Base-by-base conservation (phyloP, 768 basidiomycete genomes). In the Agrocybe pediades region DNA sequence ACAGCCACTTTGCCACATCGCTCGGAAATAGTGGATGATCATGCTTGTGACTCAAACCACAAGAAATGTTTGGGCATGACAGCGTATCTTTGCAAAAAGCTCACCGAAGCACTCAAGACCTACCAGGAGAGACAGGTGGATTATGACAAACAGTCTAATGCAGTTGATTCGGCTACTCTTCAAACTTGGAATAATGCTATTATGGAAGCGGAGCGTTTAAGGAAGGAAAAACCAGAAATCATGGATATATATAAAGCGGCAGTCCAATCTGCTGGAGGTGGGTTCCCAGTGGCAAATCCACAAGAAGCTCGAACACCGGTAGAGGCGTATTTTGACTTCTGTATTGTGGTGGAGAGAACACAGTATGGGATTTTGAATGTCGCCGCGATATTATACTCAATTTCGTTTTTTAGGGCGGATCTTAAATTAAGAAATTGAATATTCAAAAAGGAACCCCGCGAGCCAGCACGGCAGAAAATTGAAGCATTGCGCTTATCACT, bases 21-120 rank as follows among this genome's bases (percentile, higher is more conserved):
- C 7, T 39, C 51, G 8, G 60, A 68, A 39, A 49, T 59, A 1
- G 41, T 67, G 3, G 62, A 67, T 48, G 60, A 67, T 55, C 63
- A 67, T 39, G 63, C 65, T 17, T 49, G 41, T 45, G 61, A 65
- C 41, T 58, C 56, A 9, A 67, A 68, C 49, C 64, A 59, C 16
- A 67, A 62, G 46, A 68, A 68, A 43, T 21, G 53, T 21, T 25
- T 63, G 0, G 45, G 43, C 1, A 67, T 65, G 4, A 41, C 39
- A 42, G 24, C 26, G 7, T 44, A 48, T 51, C 17, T 59, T 45
- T 17, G 49, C 40, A 20, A 27, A 6, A 13, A 27, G 2, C 17
- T 50, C 27, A 16, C n/a, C 0, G 24, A 56, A 21, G 20, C 48
- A 4, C 1, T 2, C 3, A 3, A 36, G n/a, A 13, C 21, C 0